These are phyloP conservation scores for Asterophora parasitica DNA, from an alignment of 768 basidiomycete species.

Conservation along the genomic window DNA sequence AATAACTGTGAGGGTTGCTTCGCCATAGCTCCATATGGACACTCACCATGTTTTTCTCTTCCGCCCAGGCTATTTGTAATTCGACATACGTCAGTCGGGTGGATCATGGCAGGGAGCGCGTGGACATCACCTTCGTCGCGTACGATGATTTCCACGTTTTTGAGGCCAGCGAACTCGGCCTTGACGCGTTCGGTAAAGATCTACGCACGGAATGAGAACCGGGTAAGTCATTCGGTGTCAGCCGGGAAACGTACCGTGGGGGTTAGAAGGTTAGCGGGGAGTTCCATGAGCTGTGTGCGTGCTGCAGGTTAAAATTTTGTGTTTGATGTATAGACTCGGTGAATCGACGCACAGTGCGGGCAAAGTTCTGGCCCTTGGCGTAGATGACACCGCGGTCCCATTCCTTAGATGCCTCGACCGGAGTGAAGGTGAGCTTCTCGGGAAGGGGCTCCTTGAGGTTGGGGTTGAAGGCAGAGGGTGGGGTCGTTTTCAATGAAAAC, in stretches of 20 bases:
- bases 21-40: neutral
- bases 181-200: conserved; percentile 67
- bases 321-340: neutral
- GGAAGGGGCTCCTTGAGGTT: conserved; percentile 47
- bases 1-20: neutral
- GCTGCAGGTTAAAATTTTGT: neutral
- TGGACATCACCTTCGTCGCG: conserved; percentile 61
- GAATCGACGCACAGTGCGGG: conserved; percentile 55
- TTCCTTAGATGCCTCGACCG: conserved; percentile 44
- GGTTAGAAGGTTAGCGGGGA: conserved; percentile 83
- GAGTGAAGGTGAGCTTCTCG: conserved; percentile 43
- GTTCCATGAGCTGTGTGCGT: conserved; percentile 62
- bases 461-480: conserved; percentile 62
- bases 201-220: conserved; percentile 26
- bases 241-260: conserved; percentile 52
- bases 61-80: conserved; percentile 62
- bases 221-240: neutral
- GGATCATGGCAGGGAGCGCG: neutral
- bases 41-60: conserved; percentile 74
- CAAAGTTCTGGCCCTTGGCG: conserved; percentile 74
- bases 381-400: conserved; percentile 76
- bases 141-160: conserved; percentile 64
- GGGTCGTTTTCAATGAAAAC: conserved; percentile 74
- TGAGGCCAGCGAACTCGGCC: conserved; percentile 58
- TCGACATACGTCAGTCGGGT: conserved; percentile 5